Conservation (phyloP, 2,329 filamentous ascomycete genomes). For the Fusarium duplospermum region DNA sequence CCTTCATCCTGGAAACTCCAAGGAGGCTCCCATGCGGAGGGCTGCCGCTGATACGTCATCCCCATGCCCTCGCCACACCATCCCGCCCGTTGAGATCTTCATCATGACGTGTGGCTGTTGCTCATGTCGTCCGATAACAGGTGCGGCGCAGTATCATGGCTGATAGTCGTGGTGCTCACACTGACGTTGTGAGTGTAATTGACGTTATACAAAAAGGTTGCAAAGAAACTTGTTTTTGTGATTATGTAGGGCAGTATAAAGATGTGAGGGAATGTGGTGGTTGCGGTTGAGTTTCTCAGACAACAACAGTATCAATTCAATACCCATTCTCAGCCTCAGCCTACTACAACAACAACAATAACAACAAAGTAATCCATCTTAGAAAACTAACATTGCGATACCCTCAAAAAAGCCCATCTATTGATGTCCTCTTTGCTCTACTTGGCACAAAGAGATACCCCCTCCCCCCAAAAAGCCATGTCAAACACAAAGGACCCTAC, state of each 20-base stretch:
- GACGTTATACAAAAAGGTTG: slow-evolving; percentile 33
- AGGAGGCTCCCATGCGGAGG: slow-evolving; percentile 10
- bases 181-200: slow-evolving; percentile 41
- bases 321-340: slow-evolving; percentile 33
- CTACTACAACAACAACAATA: slow-evolving; percentile 16
- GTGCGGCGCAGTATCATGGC: slow-evolving; percentile 36
- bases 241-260: slow-evolving; percentile 31
- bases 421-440: neutral
- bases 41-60: slow-evolving; percentile 41
- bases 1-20: slow-evolving; percentile 20
- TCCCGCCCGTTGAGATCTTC: slow-evolving; percentile 29
- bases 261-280: slow-evolving; percentile 24
- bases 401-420: slow-evolving; percentile 9
- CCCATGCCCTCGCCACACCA: slow-evolving; percentile 39
- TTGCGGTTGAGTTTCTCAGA: slow-evolving; percentile 24
- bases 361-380: slow-evolving; percentile 14
- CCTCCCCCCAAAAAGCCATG: slow-evolving; percentile 1
- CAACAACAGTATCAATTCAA: slow-evolving; percentile 31
- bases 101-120: slow-evolving; percentile 45
- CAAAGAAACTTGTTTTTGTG: slow-evolving; percentile 43
- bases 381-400: slow-evolving; percentile 36
- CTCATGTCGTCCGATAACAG: slow-evolving; percentile 28
- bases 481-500: slow-evolving; percentile 41
- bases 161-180: slow-evolving; percentile 26
- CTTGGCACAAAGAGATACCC: neutral